These are phyloP conservation scores for Cardamine resedifolia DNA, from an alignment of 345 rosid genomes.

Conservation along the genomic window DNA sequence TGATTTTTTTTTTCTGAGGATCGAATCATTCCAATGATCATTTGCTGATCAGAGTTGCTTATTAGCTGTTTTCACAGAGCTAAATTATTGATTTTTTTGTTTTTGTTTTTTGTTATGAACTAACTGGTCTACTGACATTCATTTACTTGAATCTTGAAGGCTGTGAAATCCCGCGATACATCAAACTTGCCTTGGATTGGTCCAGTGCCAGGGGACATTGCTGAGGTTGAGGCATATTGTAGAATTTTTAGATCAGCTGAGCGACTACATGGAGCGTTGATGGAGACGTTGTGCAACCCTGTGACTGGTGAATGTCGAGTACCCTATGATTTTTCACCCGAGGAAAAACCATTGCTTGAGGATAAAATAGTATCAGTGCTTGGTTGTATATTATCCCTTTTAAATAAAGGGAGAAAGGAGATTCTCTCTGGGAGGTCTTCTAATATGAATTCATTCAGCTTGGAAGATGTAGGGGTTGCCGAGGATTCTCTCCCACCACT, in stretches of 20 bases:
- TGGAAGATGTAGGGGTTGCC: constrained; percentile 49
- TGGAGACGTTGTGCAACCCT: constrained; percentile 95
- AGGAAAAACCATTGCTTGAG: constrained; percentile 83
- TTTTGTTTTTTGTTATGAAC: background rate
- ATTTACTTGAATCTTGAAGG: constrained; percentile 41
- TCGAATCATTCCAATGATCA: background rate
- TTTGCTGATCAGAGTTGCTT: constrained; percentile 13
- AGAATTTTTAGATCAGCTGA: constrained; percentile 89
- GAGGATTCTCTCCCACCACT: constrained; percentile 89
- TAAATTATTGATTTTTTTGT: background rate
- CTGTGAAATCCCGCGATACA: constrained; percentile 53
- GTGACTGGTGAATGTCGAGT: constrained; percentile 86
- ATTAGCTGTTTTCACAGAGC: background rate
- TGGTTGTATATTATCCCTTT: constrained; percentile 84
- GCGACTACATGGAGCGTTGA: constrained; percentile 74
- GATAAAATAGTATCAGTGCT: constrained; percentile 91
- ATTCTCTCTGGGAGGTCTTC: constrained; percentile 89
- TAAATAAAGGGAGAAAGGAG: constrained; percentile 86
- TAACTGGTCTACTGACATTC: constrained; percentile 29
- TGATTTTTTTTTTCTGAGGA: background rate
- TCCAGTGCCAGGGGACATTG: constrained; percentile 94
- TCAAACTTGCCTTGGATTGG: constrained; percentile 87
- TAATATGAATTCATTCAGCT: constrained; percentile 47
- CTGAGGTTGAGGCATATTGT: constrained; percentile 97
- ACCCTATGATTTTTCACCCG: constrained; percentile 69